phyloP scores from a whole-genome alignment of 768 basidiomycete genomes.

The Lactarius quietus region DNA sequence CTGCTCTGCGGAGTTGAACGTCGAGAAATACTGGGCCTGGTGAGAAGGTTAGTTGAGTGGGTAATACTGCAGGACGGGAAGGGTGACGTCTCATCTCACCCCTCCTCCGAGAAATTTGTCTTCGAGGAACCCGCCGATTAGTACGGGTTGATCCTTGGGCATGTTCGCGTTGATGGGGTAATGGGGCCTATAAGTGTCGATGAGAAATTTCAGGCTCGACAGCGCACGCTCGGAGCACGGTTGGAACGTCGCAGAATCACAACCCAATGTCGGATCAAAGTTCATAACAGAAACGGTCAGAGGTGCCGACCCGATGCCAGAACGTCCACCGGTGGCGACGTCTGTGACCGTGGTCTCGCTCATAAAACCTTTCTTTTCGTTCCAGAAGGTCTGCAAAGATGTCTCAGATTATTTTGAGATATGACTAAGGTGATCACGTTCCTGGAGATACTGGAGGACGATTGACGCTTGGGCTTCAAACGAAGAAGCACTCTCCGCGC shows the following conservation, averaged over 20 bases:
- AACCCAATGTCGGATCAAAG: conserved; percentile 19
- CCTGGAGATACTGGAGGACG: conserved; percentile 22
- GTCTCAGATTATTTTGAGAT: not conserved
- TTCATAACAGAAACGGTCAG: conserved; percentile 14
- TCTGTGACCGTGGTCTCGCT: conserved; percentile 13
- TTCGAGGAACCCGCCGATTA: conserved; percentile 10
- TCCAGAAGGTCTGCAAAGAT: conserved; percentile 18
- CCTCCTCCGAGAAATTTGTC: conserved; percentile 9
- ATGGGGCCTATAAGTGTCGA: conserved; percentile 5
- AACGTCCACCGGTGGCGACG: conserved; percentile 8
- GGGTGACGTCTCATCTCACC: not conserved
- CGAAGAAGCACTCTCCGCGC: not conserved
- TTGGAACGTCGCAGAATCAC: conserved; percentile 13
- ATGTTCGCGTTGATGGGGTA: conserved; percentile 3
- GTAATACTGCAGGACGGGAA: no score
- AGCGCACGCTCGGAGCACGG: conserved; percentile 22
- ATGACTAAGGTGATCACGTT: not conserved
- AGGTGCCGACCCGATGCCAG: conserved; percentile 7
- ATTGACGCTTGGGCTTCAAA: conserved; percentile 3
- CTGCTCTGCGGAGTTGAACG: conserved; percentile 9
- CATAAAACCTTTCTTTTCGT: conserved; percentile 17
- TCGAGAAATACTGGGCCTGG: conserved; percentile 15
- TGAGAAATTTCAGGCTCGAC: conserved; percentile 10
- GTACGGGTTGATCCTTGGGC: conserved; percentile 1
- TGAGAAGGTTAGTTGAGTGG: not conserved